Evolutionary conservation across 2,329 filamentous ascomycete genomes (phyloP).

Genomic region (Neofusicoccum ribis): DNA sequence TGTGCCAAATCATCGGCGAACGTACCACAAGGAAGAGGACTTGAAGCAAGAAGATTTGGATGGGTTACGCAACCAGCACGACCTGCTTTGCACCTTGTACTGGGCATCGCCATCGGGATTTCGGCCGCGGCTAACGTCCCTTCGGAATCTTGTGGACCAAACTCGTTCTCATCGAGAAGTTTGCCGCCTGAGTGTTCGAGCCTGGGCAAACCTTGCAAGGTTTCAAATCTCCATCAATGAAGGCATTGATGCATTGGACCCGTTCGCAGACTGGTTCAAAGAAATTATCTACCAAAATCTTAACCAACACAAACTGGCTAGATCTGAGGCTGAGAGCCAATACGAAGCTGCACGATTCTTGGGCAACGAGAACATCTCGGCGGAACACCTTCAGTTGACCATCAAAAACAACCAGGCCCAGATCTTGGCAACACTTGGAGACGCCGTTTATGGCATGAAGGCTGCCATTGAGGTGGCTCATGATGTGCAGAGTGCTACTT

Average conservation of each 20-base stretch:
- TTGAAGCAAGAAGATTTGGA: slow-evolving; percentile 56
- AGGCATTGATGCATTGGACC: slow-evolving; percentile 44
- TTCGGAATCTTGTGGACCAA: slow-evolving; percentile 58
- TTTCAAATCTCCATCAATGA: slow-evolving; percentile 59
- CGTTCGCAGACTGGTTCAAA: slow-evolving; percentile 57
- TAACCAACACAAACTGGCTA: slow-evolving; percentile 57
- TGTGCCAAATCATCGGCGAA: slow-evolving; percentile 62
- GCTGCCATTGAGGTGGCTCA: slow-evolving; percentile 47
- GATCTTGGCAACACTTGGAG: slow-evolving; percentile 56
- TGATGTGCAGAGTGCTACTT: slow-evolving; percentile 42
- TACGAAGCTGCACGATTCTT: slow-evolving; percentile 39
- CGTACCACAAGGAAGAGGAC: slow-evolving; percentile 58
- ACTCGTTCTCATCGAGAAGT: slow-evolving; percentile 59
- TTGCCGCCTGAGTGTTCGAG: slow-evolving; percentile 58
- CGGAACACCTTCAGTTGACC: slow-evolving; percentile 51
- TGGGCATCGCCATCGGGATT: slow-evolving; percentile 55
- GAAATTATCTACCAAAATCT: slow-evolving; percentile 55
- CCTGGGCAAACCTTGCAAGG: slow-evolving; percentile 58
- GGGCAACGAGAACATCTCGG: slow-evolving; percentile 42
- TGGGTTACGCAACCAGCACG: slow-evolving; percentile 62
- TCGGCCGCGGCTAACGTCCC: slow-evolving; percentile 53
- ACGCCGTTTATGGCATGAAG: slow-evolving; percentile 53
- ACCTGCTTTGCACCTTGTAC: slow-evolving; percentile 61
- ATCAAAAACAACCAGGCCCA: slow-evolving; percentile 59
- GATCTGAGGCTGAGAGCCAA: slow-evolving; percentile 59